Base-by-base conservation (phyloP, 768 basidiomycete genomes). In the Terana coerulea region DNA sequence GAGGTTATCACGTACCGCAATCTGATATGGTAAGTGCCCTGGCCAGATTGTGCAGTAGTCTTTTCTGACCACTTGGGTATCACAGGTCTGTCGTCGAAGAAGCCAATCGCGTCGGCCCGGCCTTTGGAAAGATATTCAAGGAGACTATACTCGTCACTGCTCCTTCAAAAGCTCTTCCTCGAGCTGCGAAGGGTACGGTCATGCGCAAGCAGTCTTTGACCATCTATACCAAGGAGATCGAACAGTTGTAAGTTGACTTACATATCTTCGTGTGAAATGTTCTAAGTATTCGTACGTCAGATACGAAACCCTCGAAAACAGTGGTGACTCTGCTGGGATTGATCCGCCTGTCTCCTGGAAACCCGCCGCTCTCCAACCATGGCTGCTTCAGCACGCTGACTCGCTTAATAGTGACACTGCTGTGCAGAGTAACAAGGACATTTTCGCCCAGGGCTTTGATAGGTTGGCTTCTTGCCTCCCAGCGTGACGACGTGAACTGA, bases 111-210 rank as follows among this genome's bases (percentile, higher is more conserved):
- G 42, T 53, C 11, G 63, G 66, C 3, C 65, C 65, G 4, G 34
- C 59, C 1, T 65, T 67, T 53, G 64, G 65, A 3, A 36, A 62
- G 17, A 59, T 69, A 9, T 67, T 64, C 56, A 68, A 64, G 56
- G 67, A 69, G 44, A 59, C 56, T 36, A 53, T 59, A 19, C 2
- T 59, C 2, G 36, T 59, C 12, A 22, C 52, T 5, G 46, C 45
- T 29, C 52, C 52, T 17, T 9, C 29, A 1, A 59, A 59, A 28
- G 55, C 58, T 7, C 33, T 59, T 15, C 49, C 55, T 7, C 52
- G 47, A 14, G 41, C 55, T 2, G 42, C 28, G 3, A 59, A 59
- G 37, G 58, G 55, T 15, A 59, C 51, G 9, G 33, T 52, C 6
- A 29, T 49, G 33, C 55, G 58, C 17, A 56, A 59, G 33, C 12